phyloP scores from a whole-genome alignment of 1,284 basidiomycete genomes.

The Sphagnurus paluster region DNA sequence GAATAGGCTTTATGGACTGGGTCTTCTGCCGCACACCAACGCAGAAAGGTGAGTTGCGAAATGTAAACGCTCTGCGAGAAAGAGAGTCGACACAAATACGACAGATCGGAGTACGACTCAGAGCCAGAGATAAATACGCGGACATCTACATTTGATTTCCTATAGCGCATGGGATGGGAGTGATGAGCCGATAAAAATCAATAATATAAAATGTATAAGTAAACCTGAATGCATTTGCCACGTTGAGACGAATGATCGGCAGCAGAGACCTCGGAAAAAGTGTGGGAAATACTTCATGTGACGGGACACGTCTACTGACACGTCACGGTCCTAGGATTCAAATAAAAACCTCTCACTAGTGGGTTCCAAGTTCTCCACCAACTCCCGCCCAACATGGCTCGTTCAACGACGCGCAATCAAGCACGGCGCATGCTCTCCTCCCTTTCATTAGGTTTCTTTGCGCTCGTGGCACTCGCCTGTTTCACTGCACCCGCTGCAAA shows the following conservation, averaged over 20 bases:
- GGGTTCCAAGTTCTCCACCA: slow-evolving; percentile 10
- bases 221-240: too few species aligned
- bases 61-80: neutral
- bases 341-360: slow-evolving; percentile 24
- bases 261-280: slow-evolving; percentile 4
- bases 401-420: slow-evolving; percentile 56
- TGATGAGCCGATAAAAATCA: too few species aligned
- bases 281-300: slow-evolving; percentile 27
- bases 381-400: slow-evolving; percentile 37
- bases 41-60: neutral
- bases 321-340: slow-evolving; percentile 27
- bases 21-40: slow-evolving; percentile 31
- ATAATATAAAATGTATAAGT: too few species aligned
- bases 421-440: slow-evolving; percentile 61
- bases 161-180: too few species aligned
- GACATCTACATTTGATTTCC: slow-evolving; percentile 3
- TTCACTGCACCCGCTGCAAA: slow-evolving; percentile 57
- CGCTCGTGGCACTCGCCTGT: slow-evolving; percentile 63
- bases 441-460: slow-evolving; percentile 64
- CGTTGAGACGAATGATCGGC: slow-evolving; percentile 4
- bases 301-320: slow-evolving; percentile 38
- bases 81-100: neutral
- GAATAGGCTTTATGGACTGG: slow-evolving; percentile 55
- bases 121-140: neutral
- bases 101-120: neutral